Evolutionary conservation across 305 asterid genomes (phyloP).

Genomic region (Rubia tinctorum): DNA sequence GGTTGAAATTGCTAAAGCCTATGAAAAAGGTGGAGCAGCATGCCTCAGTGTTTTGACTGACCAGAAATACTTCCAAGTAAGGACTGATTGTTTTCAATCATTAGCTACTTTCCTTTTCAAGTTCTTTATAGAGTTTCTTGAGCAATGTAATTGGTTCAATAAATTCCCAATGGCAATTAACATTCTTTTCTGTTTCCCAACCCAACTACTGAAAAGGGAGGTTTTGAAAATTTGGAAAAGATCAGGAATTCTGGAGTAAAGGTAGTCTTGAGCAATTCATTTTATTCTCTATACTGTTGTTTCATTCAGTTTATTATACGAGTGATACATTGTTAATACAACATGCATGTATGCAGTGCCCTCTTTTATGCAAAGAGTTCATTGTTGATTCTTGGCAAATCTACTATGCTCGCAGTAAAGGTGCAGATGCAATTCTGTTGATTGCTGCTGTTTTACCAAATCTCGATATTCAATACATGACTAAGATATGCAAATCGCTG

Average conservation of each 20-base stretch:
- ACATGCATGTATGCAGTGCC: constrained; percentile 57
- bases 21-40: constrained; percentile 96
- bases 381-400: constrained; percentile 92
- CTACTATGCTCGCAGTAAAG: constrained; percentile 82
- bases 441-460: constrained; percentile 90
- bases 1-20: constrained; percentile 94
- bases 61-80: constrained; percentile 80
- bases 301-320: neutral
- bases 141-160: neutral
- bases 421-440: constrained; percentile 91
- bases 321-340: neutral
- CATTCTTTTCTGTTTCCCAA: neutral
- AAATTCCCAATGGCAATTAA: constrained; percentile 3
- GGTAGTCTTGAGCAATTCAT: too few species aligned
- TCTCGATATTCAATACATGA: constrained; percentile 81
- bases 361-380: constrained; percentile 93
- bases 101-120: neutral
- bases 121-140: neutral
- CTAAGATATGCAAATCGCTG: constrained; percentile 79
- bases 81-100: neutral
- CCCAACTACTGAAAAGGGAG: constrained; percentile 51
- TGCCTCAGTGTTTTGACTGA: constrained; percentile 97
- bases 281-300: neutral
- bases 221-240: constrained; percentile 69
- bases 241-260: constrained; percentile 76